Base-by-base conservation (phyloP, 1,284 basidiomycete species). In the Cronartium quercuum region DNA sequence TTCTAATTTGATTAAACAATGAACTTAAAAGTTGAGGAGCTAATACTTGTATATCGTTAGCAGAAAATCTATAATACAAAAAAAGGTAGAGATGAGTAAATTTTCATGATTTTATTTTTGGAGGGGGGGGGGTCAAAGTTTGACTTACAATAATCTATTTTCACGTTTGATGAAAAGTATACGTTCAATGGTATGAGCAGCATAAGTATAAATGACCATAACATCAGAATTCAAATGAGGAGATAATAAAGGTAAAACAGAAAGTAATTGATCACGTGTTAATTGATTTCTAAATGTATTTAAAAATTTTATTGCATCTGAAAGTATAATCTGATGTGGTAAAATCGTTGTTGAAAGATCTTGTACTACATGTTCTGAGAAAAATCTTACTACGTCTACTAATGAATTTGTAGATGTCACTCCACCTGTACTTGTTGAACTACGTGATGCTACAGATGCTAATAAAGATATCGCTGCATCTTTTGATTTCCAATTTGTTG, bases 281-380 rank as follows among this genome's bases (percentile, higher is more conserved):
- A 91, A 91, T 84, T 96, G 95, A 80, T 95, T 94, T 21, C 96
- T 86, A 87, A 98, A 98, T 0, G 92, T 96, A 80, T 92, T 87
- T 66, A 96, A 83, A 84, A 92, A 96, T 71, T 92, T 89, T 82
- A 98, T 98, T 3, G 94, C 94, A 82, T 98, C 94, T 42, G 96
- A 94, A 80, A 94, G 92, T 55, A 98, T 85, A 78, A 98, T 92
- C 4, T 94, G 91, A 80, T 96, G 90, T 34, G 55, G 9, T 3
- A 41, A 24, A 1, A 87, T 87, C 3, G 86, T 84, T 0, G 84
- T 83, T 81, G 94, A 90, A 58, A 98, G 83, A 82, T 99, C 96
- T 78, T 89, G 84, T 80, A 90, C 91, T 15, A 98, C 90, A 81
- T 97, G 88, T 63, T 94, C 88, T 12, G 90, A 91, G 84, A 98